Percentiles rank a stretch among this genome's conserved stretches.
phyloP scores from a whole-genome alignment of 2,329 filamentous ascomycete species.

The Pseudocercospora musae region DNA sequence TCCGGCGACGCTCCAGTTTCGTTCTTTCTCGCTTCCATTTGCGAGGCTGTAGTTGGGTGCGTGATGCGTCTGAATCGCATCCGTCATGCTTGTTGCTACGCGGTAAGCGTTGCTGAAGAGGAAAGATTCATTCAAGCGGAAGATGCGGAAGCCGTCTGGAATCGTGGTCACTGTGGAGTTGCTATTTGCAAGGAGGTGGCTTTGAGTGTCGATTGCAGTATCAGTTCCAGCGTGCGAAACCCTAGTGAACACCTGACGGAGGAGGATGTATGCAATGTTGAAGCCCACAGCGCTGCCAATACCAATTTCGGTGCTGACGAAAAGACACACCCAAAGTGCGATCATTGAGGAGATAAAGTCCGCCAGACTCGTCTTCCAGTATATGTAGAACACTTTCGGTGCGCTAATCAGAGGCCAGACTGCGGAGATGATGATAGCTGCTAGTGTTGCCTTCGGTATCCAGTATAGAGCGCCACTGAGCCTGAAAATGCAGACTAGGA shows the following conservation, averaged over 20 bases:
- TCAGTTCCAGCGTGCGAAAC: conserved; percentile 31
- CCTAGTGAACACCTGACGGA: conserved; percentile 56
- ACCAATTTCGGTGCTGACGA: conserved; percentile 59
- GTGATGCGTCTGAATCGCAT: conserved; percentile 50
- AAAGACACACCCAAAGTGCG: conserved; percentile 62
- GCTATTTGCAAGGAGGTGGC: conserved; percentile 8
- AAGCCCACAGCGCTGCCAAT: conserved; percentile 57
- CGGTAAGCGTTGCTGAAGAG: conserved; percentile 62
- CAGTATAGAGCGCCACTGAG: conserved; percentile 60
- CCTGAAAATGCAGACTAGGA: conserved; percentile 60
- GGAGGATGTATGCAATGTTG: conserved; percentile 51
- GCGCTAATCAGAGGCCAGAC: conserved; percentile 61
- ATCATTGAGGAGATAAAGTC: conserved; percentile 64
- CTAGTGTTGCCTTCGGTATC: conserved; percentile 64
- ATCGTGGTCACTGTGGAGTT: conserved; percentile 23
- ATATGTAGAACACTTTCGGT: conserved; percentile 58
- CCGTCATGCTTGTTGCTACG: conserved; percentile 49
- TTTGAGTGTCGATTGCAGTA: conserved; percentile 18
- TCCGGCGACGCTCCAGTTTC: conserved; percentile 55
- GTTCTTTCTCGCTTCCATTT: conserved; percentile 38
- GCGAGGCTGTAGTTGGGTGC: conserved; percentile 40
- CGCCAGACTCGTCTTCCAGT: conserved; percentile 62
- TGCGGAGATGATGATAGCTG: conserved; percentile 65
- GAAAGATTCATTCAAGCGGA: conserved; percentile 56
- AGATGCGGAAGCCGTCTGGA: conserved; percentile 52